Base-by-base conservation (phyloP, 1,139 yeast species). In the Kurtzmaniella quercitrusa region DNA sequence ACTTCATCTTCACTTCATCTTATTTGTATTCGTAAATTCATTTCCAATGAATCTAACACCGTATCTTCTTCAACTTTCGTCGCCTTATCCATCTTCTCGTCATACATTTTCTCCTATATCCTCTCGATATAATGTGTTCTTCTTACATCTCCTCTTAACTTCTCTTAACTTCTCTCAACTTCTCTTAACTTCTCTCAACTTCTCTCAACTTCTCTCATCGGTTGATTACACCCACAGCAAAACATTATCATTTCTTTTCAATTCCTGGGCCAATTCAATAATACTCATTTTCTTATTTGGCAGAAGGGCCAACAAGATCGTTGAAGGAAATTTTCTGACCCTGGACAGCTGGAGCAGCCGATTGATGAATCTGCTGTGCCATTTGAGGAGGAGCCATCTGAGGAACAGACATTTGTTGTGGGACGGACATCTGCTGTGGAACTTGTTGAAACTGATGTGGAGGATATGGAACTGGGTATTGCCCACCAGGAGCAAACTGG, bases 271-370 rank as follows among this genome's bases (percentile, higher is more conserved):
- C 23, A 8, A 4, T 21, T 21, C 7, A 21, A 5, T 21, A 5
- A 4, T 4, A 21, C 23, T 8, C 8, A 21, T 21, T 21, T 21
- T 8, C 7, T 21, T 27, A 27, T 27, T n/a, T 44, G 49, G 43
- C 46, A 40, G 66, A 57, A 10, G 73, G 66, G 29, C 73, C 66
- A 48, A 72, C 57, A 49, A 71, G 63, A 25, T 72, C 75, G 50
- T 67, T 66, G 46, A 71, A 71, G 18, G 71, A 60, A 45, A 72
- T 69, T 55, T 64, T 67, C 45, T 70, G 75, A 9, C 14, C 23
- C 21, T 34, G 37, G 17, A 18, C 21, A 8, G 21, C 23, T 17
- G 23, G 37, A 8, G 23, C 37, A 15, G n/a, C 37, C 10, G 23
- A 21, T 8, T 5, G 23, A 21, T 21, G 23, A 4, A 21, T 21